phyloP scores from a whole-genome alignment of 139 green algal genomes.

The Chlorella sp. region DNA sequence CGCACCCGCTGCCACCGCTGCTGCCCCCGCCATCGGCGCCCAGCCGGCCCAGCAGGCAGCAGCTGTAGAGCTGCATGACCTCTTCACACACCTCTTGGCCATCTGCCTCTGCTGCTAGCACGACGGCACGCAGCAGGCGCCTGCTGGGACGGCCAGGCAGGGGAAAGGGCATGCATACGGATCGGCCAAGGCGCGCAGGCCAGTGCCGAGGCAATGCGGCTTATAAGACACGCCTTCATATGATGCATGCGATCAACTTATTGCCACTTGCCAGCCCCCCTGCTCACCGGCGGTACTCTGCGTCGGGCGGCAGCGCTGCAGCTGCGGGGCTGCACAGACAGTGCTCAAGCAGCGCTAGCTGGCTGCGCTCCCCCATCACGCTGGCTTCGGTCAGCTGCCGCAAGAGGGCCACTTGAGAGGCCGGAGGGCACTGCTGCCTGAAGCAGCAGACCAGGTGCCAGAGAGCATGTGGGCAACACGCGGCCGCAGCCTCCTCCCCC shows the following conservation, averaged over 20 bases:
- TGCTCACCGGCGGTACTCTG: conserved; percentile 18
- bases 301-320: background rate
- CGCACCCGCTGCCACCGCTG: background rate
- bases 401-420: background rate
- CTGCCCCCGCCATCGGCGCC: background rate
- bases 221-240: too few species aligned
- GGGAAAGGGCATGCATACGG: background rate
- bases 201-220: background rate
- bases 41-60: background rate
- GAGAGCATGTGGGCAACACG: background rate
- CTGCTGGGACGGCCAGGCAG: background rate
- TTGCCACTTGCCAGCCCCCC: too few species aligned
- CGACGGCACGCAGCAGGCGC: conserved; percentile 25
- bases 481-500: background rate
- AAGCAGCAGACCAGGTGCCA: background rate
- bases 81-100: conserved; percentile 26
- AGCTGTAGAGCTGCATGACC: conserved; percentile 31
- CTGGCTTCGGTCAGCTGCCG: background rate
- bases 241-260: too few species aligned
- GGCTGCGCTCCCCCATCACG: background rate
- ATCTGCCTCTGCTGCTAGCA: conserved; percentile 41
- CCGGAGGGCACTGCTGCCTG: background rate
- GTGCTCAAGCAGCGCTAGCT: background rate
- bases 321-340: background rate
- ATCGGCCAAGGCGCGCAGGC: background rate